These are phyloP conservation scores for Stephania yunnanensis DNA, from an alignment of 164 flowering plant species.

Conservation along the genomic window DNA sequence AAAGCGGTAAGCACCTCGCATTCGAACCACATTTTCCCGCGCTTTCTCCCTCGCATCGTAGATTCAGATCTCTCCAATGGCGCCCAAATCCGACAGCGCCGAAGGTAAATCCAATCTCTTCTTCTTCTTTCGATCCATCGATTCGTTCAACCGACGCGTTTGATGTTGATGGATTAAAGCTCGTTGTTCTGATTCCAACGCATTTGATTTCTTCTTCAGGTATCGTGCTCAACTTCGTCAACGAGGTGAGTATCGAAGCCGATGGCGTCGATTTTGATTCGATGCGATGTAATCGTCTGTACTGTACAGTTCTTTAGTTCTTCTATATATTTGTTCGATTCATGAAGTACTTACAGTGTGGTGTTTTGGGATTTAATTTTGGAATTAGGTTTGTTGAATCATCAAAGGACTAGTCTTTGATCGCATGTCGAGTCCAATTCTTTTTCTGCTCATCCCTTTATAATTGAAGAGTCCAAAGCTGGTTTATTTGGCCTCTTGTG, in stretches of 20 bases:
- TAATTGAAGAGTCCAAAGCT: too few relatives aligned
- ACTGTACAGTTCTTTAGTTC: background rate
- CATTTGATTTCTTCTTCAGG: constrained; percentile 31
- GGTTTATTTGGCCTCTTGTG: too few relatives aligned
- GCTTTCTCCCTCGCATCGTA: background rate
- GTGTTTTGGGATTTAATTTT: background rate
- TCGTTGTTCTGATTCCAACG: background rate
- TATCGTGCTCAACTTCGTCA: constrained; percentile 81
- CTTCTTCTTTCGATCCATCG: constrained; percentile 9
- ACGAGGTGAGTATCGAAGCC: constrained; percentile 47
- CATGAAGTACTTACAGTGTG: background rate
- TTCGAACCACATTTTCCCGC: constrained; percentile 33
- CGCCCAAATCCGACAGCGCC: constrained; percentile 66
- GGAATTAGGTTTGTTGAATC: background rate
- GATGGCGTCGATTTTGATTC: background rate
- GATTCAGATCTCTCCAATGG: constrained; percentile 34
- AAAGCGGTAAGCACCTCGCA: background rate
- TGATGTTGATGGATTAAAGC: background rate
- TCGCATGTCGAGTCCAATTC: too few relatives aligned
- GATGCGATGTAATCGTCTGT: background rate
- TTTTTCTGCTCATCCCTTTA: too few relatives aligned
- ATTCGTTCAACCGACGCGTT: background rate
- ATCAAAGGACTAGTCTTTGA: too few relatives aligned
- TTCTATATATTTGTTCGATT: background rate
- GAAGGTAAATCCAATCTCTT: constrained; percentile 35